Evolutionary conservation across 106 monocot genomes (phyloP).

Genomic region (Platanthera guangdongensis): DNA sequence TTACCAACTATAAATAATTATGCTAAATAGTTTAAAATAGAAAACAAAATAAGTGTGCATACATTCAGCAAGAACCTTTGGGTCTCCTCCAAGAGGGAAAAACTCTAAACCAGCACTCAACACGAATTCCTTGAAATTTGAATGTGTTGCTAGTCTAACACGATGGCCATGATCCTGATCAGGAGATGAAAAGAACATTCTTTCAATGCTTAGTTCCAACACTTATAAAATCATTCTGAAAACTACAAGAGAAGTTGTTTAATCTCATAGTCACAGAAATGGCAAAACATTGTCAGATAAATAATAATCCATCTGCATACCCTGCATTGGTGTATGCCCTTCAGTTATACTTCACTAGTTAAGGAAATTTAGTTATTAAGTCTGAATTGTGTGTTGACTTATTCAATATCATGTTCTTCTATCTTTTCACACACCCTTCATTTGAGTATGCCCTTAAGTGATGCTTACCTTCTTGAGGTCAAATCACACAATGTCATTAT

Average conservation of each 20-base stretch:
- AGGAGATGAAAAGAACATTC: background rate
- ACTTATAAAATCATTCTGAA: background rate
- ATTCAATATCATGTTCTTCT: background rate
- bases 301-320: background rate
- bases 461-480: background rate
- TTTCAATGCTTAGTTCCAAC: background rate
- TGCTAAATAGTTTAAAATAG: background rate
- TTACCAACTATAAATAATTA: background rate
- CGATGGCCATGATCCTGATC: conserved; percentile 79
- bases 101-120: conserved; percentile 81
- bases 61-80: conserved; percentile 82
- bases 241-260: background rate
- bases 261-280: background rate
- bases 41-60: conserved; percentile 12
- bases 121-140: conserved; percentile 89
- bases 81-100: conserved; percentile 84
- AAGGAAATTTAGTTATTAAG: background rate
- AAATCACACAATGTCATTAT: background rate
- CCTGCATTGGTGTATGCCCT: background rate
- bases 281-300: background rate
- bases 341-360: background rate
- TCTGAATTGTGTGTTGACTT: background rate
- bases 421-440: background rate
- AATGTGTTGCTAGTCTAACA: conserved; percentile 87
- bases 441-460: background rate